Evolutionary conservation across 2,329 filamentous ascomycete species (phyloP), one percentile per base, ranked within the genome.

Genomic region (Sphaerulina vaccinii): DNA sequence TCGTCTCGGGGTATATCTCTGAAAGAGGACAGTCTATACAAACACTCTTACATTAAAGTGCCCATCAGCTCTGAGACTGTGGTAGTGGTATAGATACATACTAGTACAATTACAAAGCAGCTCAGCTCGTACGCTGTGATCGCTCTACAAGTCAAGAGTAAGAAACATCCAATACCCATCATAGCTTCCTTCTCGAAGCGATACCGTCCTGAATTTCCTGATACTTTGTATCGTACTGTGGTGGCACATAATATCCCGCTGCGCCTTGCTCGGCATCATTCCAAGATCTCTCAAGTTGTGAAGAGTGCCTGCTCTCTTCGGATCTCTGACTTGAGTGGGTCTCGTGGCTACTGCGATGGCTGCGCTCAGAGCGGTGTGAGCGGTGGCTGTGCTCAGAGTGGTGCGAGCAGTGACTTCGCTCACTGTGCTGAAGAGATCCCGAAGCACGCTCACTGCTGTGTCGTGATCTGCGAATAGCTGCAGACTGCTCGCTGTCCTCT

Each of bases 221-320:
- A 21, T 39, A 48, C 24, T 38, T 48, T 11, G 18, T 27, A 11
- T 48, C 45, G 36, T 48, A 48, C 35, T 48, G 45, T 18, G 45
- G 45, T 6, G 45, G 45, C 2, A 48, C 36, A 22, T 48, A 48
- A 23, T 48, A 48, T n/a, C 45, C 45, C 27, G 45, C 45, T 15
- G 18, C 15, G 22, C 35, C 45, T 19, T 18, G 9, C 24, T 48
- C 36, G 13, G 45, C 45, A 16, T 48, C 23, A 32, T 48, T n/a
- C 45, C 45, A 48, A 9, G 11, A 15, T 22, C 27, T 21, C 15
- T 24, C 21, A 15, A 42, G 5, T 18, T 15, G 3, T 15, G 19
- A 11, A 9, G 22, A 42, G 22, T 37, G 9, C 33, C 24, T 32
- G 21, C 33, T 46, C 43, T 46, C 24, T 5, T 10, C 43, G 9